Base-by-base conservation (phyloP, 768 basidiomycete genomes). In the Tremella mesenterica region DNA sequence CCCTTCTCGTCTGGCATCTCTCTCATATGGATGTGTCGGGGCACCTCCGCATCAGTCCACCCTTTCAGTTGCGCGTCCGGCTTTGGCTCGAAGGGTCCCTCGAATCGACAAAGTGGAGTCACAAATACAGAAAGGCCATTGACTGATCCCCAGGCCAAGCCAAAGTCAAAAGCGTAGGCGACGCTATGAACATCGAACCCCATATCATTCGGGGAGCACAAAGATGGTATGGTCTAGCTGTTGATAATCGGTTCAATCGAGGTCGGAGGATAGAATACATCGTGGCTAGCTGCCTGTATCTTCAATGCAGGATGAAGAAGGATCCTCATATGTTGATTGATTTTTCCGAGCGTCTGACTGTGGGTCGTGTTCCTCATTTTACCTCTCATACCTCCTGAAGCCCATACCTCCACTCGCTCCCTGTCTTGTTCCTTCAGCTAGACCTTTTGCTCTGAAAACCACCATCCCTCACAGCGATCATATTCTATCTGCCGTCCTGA, bases 251-350 rank as follows among this genome's bases (percentile, higher is more conserved):
- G 59, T 99, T 99, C 71, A 93, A 79, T 3, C 89, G 92, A 72
- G 95, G 95, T 8, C 81, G 95, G 25, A 84, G 85, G 65, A 88
- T 88, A 63, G 77, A 88, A 67, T 90, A 95, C 63, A 89, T 99
- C 57, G 86, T 93, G 30, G 95, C 92, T 2, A 87, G 92, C 36
- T 99, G 95, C 70, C 79, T 97, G 43, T 97, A 99, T 69, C 82
- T 93, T 38, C 88, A 91, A 2, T 93, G 91, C 69, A 75, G 93
- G 55, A 84, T 91, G 74, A 86, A 85, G 64, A 88, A 93, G 73
- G 89, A 88, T 23, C 88, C 85, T 52, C 88, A 92, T 72, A 97
- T 97, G 95, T 81, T 99, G 23, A 97, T 99, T 58, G 95, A 99
- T 75, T 97, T 99, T 65, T 89, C 89, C n/a, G 93, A 97, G 69